Base-by-base conservation (phyloP, 371 early-diverging fungal genomes). In the Umbelopsis sp. region DNA sequence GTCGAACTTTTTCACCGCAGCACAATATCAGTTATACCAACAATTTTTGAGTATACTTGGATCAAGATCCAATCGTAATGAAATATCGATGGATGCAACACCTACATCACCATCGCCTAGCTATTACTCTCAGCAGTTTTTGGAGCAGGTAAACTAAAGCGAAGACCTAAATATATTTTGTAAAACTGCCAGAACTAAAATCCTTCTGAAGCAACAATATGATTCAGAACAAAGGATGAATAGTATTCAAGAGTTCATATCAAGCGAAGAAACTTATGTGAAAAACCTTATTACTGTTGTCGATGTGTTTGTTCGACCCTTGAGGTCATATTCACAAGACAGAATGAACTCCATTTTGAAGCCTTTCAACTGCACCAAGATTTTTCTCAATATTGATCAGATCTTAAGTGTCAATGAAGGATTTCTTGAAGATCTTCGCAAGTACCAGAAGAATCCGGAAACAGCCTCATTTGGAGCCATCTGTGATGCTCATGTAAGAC, bases 371-470 rank as follows among this genome's bases (percentile, higher is more conserved):
- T 75, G 74, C 37, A 70, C 76, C 53, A 76, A 81, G 32, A 80
- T 84, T 25, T 84, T 81, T 50, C 66, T 80, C 67, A 84, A 84
- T 51, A 70, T 84, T 41, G 79, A 80, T 35, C 76, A 80, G 50
- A 76, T 84, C 9, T 44, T 72, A 12, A 22, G 51, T 22, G 78
- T 69, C 51, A 84, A 78, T 37, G 50, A 76, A 41, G 48, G 62
- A 2, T 81, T 84, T 63, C 41, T 81, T 48, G 10, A 12, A 4
- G 82, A 80, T 50, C 69, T 84, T 22, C 45, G 37, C 12, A 57
- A 65, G 38, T 52, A 14, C 63, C 51, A 67, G 29, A 50, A 68
- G 20, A 63, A 25, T 29, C 18, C n/a, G 35, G 52, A 35, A 35
- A 38, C 10, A 65, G 51, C 18, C 35, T n/a, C 66, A 48, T 81